These are phyloP conservation scores for Ilex asprella DNA, from an alignment of 257 asterid genomes.

Conservation along the genomic window DNA sequence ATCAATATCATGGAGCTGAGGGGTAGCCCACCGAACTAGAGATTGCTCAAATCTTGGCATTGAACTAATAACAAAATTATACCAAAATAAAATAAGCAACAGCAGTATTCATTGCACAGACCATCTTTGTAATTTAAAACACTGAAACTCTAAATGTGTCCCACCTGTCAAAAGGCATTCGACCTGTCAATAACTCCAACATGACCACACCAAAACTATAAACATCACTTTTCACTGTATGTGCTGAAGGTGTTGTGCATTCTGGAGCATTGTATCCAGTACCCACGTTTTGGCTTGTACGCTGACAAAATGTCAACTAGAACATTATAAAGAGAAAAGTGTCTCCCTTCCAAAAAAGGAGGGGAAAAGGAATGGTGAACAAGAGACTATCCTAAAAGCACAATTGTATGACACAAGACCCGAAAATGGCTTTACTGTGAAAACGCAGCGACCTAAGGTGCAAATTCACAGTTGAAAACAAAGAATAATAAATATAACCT, in stretches of 20 bases:
- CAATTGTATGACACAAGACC: background rate
- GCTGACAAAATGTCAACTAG: conserved; percentile 10
- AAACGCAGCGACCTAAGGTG: background rate
- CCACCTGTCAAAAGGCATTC: conserved; percentile 50
- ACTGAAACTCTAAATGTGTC: background rate
- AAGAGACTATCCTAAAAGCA: background rate
- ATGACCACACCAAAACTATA: conserved; percentile 58
- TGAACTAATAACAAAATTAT: conserved; percentile 15
- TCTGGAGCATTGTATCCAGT: conserved; percentile 56
- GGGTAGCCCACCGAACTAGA: conserved; percentile 48
- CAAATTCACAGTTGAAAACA: background rate
- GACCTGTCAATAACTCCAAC: conserved; percentile 57
- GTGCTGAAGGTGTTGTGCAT: conserved; percentile 31
- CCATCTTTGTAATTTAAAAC: too few relatives aligned
- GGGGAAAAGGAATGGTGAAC: background rate
- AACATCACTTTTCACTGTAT: conserved; percentile 46
- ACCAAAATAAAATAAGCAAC: background rate
- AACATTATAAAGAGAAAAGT: background rate
- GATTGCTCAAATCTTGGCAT: conserved; percentile 43
- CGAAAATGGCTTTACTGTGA: too few relatives aligned
- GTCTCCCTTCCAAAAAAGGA: background rate
- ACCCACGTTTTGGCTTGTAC: conserved; percentile 18
- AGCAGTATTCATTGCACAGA: background rate
- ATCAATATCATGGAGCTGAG: too few relatives aligned
- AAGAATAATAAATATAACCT: too few relatives aligned